Evolutionary conservation across 495 filamentous ascomycete species (phyloP), one percentile per base, ranked within the genome.

Genomic region (Penicillium paradoxum): DNA sequence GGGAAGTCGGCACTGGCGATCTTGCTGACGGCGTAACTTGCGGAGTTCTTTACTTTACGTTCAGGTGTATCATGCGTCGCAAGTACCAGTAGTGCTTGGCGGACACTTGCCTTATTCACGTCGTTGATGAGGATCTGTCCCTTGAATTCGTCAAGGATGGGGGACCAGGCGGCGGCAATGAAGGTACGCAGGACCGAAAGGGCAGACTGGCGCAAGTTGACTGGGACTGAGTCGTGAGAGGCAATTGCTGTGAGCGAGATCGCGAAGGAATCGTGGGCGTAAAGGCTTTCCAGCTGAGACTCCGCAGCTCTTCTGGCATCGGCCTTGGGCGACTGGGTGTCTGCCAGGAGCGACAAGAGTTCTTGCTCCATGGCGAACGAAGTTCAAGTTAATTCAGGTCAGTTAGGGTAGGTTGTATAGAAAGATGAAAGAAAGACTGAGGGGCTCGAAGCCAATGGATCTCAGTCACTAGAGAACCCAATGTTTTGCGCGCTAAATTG

Each of bases 1-100:
- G 93, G 93, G 65, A 92, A 98, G 73, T 98, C 93, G 61, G 83
- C 81, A 51, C 83, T 86, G 46, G 95, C 93, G 56, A 98, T 95
- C 74, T 97, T 97, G 76, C 89, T 90, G 47, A 97, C 89, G n/a
- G 88, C 89, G 62, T 85, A 87, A 66, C 92, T 92, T 22, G 93
- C 89, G 6, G 87, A 85, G 19, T 81, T 79, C 69, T 92, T 90
- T 54, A 97, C 81, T 68, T 91, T 95, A 57, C 90, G 80, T 62
- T 95, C 87, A 5, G 85, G 53, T 0, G 64, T 83, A 44, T 88
- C 83, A 6, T 73, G 81, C n/a, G 91, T 86, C 32, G 88, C 87
- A 24, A 97, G 75, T 29, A 87, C 79, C 15, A 98, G 75, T 37
- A 97, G 68, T 19, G 74, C 71, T 22, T 77, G 71, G 53, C 90